phyloP scores from a whole-genome alignment of 2,329 filamentous ascomycete species.

The Arthrobotrys pseudoclavata region DNA sequence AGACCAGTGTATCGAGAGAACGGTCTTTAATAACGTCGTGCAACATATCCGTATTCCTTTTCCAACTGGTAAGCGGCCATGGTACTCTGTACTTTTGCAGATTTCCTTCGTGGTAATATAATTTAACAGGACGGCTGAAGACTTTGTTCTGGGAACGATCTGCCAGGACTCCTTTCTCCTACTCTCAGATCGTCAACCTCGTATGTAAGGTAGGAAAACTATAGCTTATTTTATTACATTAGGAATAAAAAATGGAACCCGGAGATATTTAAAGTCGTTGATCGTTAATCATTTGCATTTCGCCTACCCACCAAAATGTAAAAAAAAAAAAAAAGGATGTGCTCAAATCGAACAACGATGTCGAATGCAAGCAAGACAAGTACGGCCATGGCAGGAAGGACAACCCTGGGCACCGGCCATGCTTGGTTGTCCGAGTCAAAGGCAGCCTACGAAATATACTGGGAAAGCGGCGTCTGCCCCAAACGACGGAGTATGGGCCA shows the following conservation, averaged over 20 bases:
- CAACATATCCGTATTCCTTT: conserved; percentile 54
- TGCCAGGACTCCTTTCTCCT: conserved; percentile 51
- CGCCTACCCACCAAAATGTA: conserved; percentile 22
- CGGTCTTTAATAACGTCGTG: conserved; percentile 55
- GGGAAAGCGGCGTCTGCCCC: conserved; percentile 33
- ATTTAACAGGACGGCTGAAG: conserved; percentile 50
- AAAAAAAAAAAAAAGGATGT: conserved; percentile 15
- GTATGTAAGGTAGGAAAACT: conserved; percentile 49
- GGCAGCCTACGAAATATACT: conserved; percentile 46
- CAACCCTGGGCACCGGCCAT: conserved; percentile 51
- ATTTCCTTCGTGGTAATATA: conserved; percentile 57
- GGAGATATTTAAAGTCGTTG: conserved; percentile 60
- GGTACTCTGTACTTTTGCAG: conserved; percentile 15
- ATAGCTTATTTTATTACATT: conserved; percentile 57
- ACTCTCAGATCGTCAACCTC: conserved; percentile 56
- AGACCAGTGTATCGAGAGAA: conserved; percentile 36
- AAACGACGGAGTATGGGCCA: conserved; percentile 28
- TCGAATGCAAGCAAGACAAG: conserved; percentile 43
- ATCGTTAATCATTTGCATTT: conserved; percentile 54
- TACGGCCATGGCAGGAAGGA: conserved; percentile 42
- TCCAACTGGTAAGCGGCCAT: conserved; percentile 57
- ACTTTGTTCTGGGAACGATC: conserved; percentile 48
- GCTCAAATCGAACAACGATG: conserved; percentile 43
- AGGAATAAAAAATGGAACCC: conserved; percentile 53
- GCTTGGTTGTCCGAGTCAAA: conserved; percentile 51